Conservation (phyloP, 2,329 filamentous ascomycete genomes). For the Penicillium vulpinum region DNA sequence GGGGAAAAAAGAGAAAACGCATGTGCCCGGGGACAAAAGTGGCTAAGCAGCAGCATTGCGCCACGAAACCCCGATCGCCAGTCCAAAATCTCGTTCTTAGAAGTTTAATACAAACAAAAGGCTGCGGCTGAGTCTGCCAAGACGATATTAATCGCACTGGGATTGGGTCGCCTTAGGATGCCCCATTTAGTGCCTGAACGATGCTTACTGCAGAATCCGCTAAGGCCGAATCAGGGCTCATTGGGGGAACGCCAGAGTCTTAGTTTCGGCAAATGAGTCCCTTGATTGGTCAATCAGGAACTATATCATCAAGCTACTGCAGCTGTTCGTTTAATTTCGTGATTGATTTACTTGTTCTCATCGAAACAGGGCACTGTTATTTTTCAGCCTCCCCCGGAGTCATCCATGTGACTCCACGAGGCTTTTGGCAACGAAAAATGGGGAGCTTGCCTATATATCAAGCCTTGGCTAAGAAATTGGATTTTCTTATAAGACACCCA, state of each 20-base stretch:
- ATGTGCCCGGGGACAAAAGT: not conserved
- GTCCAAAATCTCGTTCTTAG: not conserved
- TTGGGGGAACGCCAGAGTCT: not conserved
- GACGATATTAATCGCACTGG: not conserved
- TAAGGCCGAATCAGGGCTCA: not conserved
- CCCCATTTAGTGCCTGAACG: conserved; percentile 4
- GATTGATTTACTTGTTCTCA: not conserved
- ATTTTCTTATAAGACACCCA: not conserved
- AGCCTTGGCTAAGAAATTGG: not conserved
- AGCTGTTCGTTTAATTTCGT: not conserved
- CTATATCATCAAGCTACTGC: conserved; percentile 1
- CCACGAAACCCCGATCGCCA: not conserved
- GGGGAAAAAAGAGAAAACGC: not conserved
- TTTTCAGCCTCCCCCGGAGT: not conserved
- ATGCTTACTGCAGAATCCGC: conserved; percentile 16
- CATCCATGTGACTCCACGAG: not conserved
- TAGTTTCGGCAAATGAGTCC: conserved; percentile 7
- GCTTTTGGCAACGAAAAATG: not conserved
- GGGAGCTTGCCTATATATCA: not conserved
- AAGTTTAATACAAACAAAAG: not conserved
- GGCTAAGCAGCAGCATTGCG: conserved; percentile 5
- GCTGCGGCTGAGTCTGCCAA: not conserved
- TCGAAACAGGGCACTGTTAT: not conserved
- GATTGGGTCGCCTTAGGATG: conserved; percentile 12
- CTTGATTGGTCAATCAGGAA: conserved; percentile 8